phyloP scores from a whole-genome alignment of 2,329 filamentous ascomycete genomes.

The Tricladium varicosporioides region DNA sequence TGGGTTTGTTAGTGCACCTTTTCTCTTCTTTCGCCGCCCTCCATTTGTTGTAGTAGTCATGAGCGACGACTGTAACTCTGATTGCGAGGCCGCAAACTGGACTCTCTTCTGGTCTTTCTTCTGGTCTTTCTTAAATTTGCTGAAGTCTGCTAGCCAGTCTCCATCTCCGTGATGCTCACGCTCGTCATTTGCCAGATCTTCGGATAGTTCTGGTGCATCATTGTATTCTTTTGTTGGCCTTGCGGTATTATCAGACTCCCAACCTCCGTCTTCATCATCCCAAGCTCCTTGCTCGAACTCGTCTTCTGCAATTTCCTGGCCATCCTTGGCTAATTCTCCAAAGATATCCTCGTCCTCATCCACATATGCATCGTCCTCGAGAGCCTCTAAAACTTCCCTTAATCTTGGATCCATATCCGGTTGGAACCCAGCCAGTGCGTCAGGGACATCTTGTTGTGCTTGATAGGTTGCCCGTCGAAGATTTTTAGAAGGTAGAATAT shows the following conservation, averaged over 20 bases:
- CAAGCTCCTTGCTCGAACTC: slow-evolving; percentile 72
- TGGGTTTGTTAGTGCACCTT: slow-evolving; percentile 85
- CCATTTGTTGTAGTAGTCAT: slow-evolving; percentile 76
- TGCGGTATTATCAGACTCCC: slow-evolving; percentile 92
- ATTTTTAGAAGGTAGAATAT: slow-evolving; percentile 77
- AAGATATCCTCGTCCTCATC: slow-evolving; percentile 84
- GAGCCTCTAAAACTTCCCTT: slow-evolving; percentile 84
- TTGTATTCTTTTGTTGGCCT: slow-evolving; percentile 64
- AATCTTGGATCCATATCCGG: slow-evolving; percentile 96
- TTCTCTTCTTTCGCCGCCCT: slow-evolving; percentile 87
- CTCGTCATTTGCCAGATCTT: slow-evolving; percentile 47
- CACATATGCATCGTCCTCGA: slow-evolving; percentile 95
- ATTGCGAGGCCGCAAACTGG: slow-evolving; percentile 47
- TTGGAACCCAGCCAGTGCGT: slow-evolving; percentile 89
- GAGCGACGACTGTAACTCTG: slow-evolving; percentile 66
- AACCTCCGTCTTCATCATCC: slow-evolving; percentile 71
- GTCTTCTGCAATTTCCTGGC: slow-evolving; percentile 70
- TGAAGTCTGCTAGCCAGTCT: slow-evolving; percentile 89
- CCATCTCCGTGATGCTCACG: slow-evolving; percentile 65
- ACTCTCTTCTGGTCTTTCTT: slow-evolving; percentile 59
- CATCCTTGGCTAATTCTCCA: slow-evolving; percentile 65
- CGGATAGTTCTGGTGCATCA: slow-evolving; percentile 34
- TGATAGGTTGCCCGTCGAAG: slow-evolving; percentile 78
- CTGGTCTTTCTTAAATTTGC: slow-evolving; percentile 87
- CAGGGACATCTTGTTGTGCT: slow-evolving; percentile 88